Conservation (phyloP, 371 early-diverging fungal species). For the Mucor irregularis region DNA sequence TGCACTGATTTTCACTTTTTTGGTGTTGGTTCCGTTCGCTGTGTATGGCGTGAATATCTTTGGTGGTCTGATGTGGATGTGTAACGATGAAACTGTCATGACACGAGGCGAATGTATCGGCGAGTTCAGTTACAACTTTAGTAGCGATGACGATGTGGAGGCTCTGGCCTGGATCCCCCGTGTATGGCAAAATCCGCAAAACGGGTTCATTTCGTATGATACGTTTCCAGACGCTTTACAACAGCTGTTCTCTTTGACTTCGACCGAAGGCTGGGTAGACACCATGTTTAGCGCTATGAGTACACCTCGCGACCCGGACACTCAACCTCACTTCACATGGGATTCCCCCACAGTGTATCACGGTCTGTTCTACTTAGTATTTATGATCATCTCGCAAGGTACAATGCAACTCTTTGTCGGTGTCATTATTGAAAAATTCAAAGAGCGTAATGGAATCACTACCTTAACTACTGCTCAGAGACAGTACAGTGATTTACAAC, state of each 20-base stretch:
- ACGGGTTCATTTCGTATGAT: conserved; percentile 51
- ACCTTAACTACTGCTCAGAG: conserved; percentile 56
- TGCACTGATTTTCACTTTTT: conserved; percentile 51
- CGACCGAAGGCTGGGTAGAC: conserved; percentile 63
- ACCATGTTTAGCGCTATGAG: conserved; percentile 55
- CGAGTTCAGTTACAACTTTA: conserved; percentile 42
- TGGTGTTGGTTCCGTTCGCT: conserved; percentile 58
- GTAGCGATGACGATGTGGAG: conserved; percentile 28
- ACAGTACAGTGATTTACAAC: conserved; percentile 57
- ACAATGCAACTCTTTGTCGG: conserved; percentile 64
- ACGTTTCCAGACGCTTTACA: conserved; percentile 47
- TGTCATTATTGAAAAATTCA: conserved; percentile 65
- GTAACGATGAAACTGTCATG: conserved; percentile 46
- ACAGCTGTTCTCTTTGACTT: conserved; percentile 55
- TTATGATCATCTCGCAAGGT: conserved; percentile 62
- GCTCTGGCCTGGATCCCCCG: conserved; percentile 47
- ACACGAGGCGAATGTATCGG: conserved; percentile 48
- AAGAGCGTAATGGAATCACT: conserved; percentile 59
- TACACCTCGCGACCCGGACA: conserved; percentile 44
- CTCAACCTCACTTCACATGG: conserved; percentile 51
- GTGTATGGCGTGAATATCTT: conserved; percentile 63
- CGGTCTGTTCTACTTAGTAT: conserved; percentile 53
- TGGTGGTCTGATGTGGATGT: conserved; percentile 56
- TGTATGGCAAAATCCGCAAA: conserved; percentile 54
- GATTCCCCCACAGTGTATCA: conserved; percentile 52